Evolutionary conservation across 1,284 basidiomycete genomes (phyloP).

Genomic region (Ceratobasidium sp.): DNA sequence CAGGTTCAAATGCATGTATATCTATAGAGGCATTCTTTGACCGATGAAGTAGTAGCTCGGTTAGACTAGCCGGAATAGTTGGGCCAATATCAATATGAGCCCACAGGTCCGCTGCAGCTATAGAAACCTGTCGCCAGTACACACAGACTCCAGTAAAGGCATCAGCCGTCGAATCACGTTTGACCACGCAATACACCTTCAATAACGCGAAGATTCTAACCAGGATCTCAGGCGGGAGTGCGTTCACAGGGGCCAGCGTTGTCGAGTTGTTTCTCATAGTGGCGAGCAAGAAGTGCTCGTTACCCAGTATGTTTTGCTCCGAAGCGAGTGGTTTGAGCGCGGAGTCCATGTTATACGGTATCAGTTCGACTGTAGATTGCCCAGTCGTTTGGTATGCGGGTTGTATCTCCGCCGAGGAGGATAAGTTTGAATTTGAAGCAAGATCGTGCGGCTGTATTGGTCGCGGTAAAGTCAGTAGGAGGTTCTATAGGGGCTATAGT

Average conservation of each 20-base stretch:
- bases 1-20: background rate
- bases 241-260: background rate
- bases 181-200: background rate
- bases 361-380: background rate
- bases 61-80: background rate
- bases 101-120: background rate
- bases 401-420: too few relatives aligned
- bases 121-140: background rate
- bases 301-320: background rate
- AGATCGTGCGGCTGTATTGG: too few relatives aligned
- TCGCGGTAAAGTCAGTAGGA: too few relatives aligned
- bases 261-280: conserved; percentile 12
- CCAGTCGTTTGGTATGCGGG: too few relatives aligned
- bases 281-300: background rate
- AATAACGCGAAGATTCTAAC: background rate
- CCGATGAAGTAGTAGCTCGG: background rate
- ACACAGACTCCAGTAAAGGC: background rate
- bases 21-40: background rate
- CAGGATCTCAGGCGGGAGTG: conserved; percentile 28
- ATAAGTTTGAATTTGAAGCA: too few relatives aligned
- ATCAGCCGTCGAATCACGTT: background rate
- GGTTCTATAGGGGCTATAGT: too few relatives aligned
- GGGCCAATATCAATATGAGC: conserved; percentile 1
- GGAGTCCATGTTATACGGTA: background rate
- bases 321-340: background rate